These are phyloP conservation scores for Lenzites betulinus DNA, from an alignment of 768 basidiomycete species.

Conservation along the genomic window DNA sequence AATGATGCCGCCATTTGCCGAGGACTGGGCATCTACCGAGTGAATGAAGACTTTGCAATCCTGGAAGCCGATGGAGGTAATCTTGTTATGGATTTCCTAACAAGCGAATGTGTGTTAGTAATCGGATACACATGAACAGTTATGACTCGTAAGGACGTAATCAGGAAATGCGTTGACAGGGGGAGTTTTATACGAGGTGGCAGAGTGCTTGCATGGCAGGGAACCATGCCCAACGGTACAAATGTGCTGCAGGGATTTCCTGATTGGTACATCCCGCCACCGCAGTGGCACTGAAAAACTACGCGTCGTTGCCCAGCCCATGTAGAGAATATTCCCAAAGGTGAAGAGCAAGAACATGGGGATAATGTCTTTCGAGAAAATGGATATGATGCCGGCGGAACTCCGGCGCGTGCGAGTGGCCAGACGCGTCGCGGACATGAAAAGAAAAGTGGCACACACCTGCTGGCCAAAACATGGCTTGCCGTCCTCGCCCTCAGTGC, in stretches of 20 bases:
- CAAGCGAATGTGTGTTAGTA: conserved; percentile 13
- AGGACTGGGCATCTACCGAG: conserved; percentile 96
- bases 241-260: not conserved
- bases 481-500: conserved; percentile 93
- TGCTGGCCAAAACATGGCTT: conserved; percentile 91
- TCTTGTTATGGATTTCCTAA: conserved; percentile 96
- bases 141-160: not conserved
- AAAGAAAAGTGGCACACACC: conserved; percentile 48
- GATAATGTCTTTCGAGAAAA: not conserved
- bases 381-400: not conserved
- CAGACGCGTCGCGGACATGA: conserved; percentile 8
- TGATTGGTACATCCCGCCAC: not conserved
- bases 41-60: conserved; percentile 99
- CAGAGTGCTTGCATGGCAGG: not conserved
- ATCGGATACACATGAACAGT: not conserved
- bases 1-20: conserved; percentile 93
- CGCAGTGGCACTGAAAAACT: not conserved
- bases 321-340: not conserved
- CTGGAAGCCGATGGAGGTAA: conserved; percentile 89
- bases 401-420: conserved; percentile 5
- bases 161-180: too few species aligned
- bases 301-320: not conserved
- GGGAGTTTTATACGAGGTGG: too few species aligned
- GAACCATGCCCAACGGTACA: not conserved
- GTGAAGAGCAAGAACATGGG: not conserved